Conservation (phyloP, 2,329 filamentous ascomycete genomes). For the Aaosphaeria pasadenensis region DNA sequence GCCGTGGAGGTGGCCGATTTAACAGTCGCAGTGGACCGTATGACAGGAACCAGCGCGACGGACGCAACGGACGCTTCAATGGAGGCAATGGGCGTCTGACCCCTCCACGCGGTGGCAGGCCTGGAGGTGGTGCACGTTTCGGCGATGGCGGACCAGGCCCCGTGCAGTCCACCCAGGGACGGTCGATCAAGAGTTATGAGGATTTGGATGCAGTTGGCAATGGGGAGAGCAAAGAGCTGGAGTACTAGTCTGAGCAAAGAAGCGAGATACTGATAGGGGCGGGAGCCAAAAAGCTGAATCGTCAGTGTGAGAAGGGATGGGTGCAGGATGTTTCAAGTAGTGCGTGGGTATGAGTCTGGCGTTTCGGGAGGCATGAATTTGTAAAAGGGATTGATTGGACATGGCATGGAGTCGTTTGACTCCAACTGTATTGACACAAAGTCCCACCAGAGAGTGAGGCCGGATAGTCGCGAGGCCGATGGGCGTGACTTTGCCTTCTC, state of each 20-base stretch:
- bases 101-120: slow-evolving; percentile 47
- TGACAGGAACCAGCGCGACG: slow-evolving; percentile 37
- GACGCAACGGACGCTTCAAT: slow-evolving; percentile 47
- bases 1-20: slow-evolving; percentile 38
- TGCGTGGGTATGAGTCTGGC: neutral
- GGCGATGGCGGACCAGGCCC: slow-evolving; percentile 77
- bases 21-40: slow-evolving; percentile 38
- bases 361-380: neutral
- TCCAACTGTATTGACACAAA: too few relatives aligned
- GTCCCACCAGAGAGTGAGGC: too few relatives aligned
- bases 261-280: too few relatives aligned
- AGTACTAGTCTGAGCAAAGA: slow-evolving; percentile 60
- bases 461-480: too few relatives aligned
- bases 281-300: too few relatives aligned
- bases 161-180: slow-evolving; percentile 85
- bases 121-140: slow-evolving; percentile 54
- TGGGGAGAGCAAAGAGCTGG: slow-evolving; percentile 74
- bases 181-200: slow-evolving; percentile 95
- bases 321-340: neutral
- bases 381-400: neutral
- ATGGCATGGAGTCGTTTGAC: too few relatives aligned
- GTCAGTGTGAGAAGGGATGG: too few relatives aligned
- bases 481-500: too few relatives aligned
- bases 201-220: slow-evolving; percentile 76
- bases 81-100: slow-evolving; percentile 48